A percentile compares a stretch with the other conserved stretches of the same genome.
These are phyloP conservation scores for Tolypocladium sp. DNA, from an alignment of 2,329 filamentous ascomycete genomes.

Conservation along the genomic window DNA sequence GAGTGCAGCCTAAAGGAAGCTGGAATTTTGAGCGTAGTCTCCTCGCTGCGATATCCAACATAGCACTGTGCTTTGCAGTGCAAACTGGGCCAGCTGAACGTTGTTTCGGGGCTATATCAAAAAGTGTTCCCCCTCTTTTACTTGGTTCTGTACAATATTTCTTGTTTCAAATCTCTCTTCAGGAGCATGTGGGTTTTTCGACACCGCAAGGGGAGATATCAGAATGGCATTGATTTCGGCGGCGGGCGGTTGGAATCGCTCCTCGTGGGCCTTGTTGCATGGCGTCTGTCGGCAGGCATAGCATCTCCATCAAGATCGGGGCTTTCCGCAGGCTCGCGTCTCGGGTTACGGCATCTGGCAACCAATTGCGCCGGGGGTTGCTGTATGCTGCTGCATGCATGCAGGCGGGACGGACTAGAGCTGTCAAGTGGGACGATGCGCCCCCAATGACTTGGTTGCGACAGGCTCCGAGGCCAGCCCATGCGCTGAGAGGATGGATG, in stretches of 20 bases:
- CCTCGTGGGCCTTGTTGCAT: not conserved
- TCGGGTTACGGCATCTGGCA: not conserved
- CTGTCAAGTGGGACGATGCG: constrained; percentile 2
- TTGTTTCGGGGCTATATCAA: not conserved
- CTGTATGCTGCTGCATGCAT: not conserved
- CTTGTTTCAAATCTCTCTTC: not conserved
- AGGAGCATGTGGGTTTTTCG: not conserved
- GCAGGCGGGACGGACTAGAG: not conserved
- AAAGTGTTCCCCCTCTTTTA: not conserved
- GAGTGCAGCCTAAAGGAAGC: constrained; percentile 34
- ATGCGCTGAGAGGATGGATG: not conserved
- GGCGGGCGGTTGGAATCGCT: not conserved
- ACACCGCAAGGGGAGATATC: not conserved
- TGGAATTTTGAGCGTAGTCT: not conserved
- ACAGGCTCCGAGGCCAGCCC: not conserved
- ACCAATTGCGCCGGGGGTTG: not conserved
- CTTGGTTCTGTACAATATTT: not conserved
- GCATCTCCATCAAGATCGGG: not conserved
- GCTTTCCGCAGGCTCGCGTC: not conserved
- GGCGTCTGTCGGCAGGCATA: not conserved
- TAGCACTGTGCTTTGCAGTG: not conserved
- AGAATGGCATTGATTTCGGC: not conserved
- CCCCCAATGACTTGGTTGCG: not conserved
- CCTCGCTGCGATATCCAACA: not conserved
- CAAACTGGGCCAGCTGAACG: not conserved